Evolutionary conservation across 208 protist genomes (phyloP), one percentile per base, ranked within the genome.

Genomic region (Leishmania lainsoni): DNA sequence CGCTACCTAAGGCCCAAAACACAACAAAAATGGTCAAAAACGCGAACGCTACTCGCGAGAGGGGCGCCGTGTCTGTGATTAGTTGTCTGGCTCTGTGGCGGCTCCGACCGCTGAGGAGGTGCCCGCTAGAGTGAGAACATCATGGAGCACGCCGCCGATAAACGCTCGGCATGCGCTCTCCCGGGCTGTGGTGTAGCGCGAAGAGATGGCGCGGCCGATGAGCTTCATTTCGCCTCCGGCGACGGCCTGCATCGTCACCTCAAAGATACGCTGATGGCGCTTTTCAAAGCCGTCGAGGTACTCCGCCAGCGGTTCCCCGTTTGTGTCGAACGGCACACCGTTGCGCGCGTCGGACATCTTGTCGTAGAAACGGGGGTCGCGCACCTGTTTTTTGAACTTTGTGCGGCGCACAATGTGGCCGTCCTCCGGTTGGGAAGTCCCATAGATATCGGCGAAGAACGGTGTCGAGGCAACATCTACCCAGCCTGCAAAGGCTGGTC

Each of bases 331-430:
- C 1, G 94, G 94, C 32, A 97, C 84, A 20, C 94, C 94, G 71
- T 95, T 91, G 10, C 94, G 88, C 56, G 91, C 88, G 75, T 97
- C 92, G 4, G 91, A 94, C 51, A 88, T 72, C 26, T 83, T 91
- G 83, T 97, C 92, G 73, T 92, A 96, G 70, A 97, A 97, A 39
- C 90, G 86, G 0, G 91, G 92, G 72, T 97, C 94, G 14, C 91
- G 89, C 42, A 94, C 89, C n/a, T 84, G 20, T 39, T 90, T 84
- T 58, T 89, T 91, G 76, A 95, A 94, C 70, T 92, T 90, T n/a
- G 75, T 49, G 59, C 90, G 86, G 2, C 81, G 68, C 17, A 97
- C 85, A 5, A 86, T 69, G 42, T 89, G 84, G 20, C 92, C 92
- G 78, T 96, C 90, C 16, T 88, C 74, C 0, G 94, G 94, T 52